A percentile compares a stretch with the other conserved stretches of the same genome.
Conservation (phyloP, 2,329 filamentous ascomycete genomes). For the Bisporella sp. region DNA sequence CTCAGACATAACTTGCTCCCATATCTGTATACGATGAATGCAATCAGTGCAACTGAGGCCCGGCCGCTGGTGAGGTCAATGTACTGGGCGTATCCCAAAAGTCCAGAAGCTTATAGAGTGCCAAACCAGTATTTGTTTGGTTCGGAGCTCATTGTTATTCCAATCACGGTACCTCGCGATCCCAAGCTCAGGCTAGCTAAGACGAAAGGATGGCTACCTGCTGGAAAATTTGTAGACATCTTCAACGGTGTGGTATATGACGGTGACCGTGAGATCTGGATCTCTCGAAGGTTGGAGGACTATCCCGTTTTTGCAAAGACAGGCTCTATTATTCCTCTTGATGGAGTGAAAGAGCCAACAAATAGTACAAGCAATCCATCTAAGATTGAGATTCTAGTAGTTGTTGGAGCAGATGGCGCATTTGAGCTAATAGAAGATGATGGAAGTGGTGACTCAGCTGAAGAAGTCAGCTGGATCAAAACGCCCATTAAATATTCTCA, state of each 20-base stretch:
- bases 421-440: conserved; percentile 44
- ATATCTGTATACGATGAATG: conserved; percentile 53
- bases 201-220: conserved; percentile 50
- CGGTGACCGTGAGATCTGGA: conserved; percentile 42
- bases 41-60: conserved; percentile 34
- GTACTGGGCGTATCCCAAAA: conserved; percentile 52
- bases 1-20: conserved; percentile 53
- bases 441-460: conserved; percentile 1
- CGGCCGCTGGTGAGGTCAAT: conserved; percentile 52
- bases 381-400: conserved; percentile 41
- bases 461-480: conserved; percentile 1
- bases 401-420: conserved; percentile 39
- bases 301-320: conserved; percentile 48
- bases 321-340: conserved; percentile 52
- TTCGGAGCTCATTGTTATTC: conserved; percentile 46
- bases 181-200: conserved; percentile 37
- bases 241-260: conserved; percentile 52
- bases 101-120: conserved; percentile 45
- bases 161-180: conserved; percentile 46
- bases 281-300: conserved; percentile 42
- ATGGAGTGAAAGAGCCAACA: conserved; percentile 32
- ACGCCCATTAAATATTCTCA: conserved; percentile 10
- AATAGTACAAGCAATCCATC: conserved; percentile 43
- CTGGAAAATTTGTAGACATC: conserved; percentile 45
- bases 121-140: conserved; percentile 56